Evolutionary conservation across 2,329 filamentous ascomycete species (phyloP).

Genomic region (Ascochyta pisi): DNA sequence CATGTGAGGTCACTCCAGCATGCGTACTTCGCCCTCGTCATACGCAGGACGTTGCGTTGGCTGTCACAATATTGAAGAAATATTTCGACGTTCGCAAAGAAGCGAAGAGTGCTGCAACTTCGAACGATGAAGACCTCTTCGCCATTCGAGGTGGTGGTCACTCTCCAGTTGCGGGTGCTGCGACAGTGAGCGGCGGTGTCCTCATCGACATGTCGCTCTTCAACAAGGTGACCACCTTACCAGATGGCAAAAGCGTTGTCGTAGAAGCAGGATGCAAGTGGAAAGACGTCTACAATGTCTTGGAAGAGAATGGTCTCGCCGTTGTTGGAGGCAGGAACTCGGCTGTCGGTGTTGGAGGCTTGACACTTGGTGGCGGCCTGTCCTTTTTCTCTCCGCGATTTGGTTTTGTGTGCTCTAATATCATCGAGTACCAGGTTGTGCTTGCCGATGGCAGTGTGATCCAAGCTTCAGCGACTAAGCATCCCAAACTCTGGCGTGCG

Average conservation of each 20-base stretch:
- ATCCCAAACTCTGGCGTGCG: conserved; percentile 40
- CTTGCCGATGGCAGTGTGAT: conserved; percentile 45
- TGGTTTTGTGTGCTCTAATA: conserved; percentile 44
- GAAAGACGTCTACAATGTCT: conserved; percentile 22
- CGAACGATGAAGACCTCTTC: conserved; percentile 17
- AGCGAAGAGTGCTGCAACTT: background rate
- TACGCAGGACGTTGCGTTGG: conserved; percentile 37
- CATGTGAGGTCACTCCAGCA: conserved; percentile 40
- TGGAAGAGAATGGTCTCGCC: conserved; percentile 26
- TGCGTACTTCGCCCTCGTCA: conserved; percentile 42
- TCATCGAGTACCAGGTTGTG: conserved; percentile 45
- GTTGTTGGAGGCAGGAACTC: conserved; percentile 34
- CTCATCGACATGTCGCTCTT: conserved; percentile 29
- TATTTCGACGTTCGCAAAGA: conserved; percentile 35
- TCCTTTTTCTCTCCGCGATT: conserved; percentile 43
- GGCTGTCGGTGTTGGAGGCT: conserved; percentile 38
- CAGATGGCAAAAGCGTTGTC: background rate
- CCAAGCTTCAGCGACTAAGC: conserved; percentile 34
- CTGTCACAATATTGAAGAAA: conserved; percentile 37
- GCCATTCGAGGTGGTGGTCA: conserved; percentile 61
- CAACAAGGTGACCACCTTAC: conserved; percentile 12
- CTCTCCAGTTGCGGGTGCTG: conserved; percentile 25
- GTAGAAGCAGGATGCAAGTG: conserved; percentile 31
- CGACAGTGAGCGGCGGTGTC: conserved; percentile 30
- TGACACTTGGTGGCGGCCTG: conserved; percentile 48